Conservation (phyloP, 2,329 filamentous ascomycete genomes). For the Diaporthe eres region DNA sequence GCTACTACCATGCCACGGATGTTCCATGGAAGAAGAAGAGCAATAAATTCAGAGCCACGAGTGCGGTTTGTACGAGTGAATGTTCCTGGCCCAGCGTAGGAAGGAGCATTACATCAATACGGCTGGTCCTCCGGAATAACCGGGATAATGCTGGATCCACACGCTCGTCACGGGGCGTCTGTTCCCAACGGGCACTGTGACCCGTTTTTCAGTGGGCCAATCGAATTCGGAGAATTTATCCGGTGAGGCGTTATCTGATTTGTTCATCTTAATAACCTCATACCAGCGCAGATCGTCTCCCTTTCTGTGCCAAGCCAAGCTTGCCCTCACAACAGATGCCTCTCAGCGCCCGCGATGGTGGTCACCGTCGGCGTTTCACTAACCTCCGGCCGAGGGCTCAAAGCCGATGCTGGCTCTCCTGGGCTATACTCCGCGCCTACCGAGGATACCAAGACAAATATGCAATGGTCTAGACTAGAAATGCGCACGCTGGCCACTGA, state of each 20-base stretch:
- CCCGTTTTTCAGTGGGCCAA: slow-evolving; percentile 13
- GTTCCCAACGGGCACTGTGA: slow-evolving; percentile 27
- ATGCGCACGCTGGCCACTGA: not conserved
- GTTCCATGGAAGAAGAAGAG: not conserved
- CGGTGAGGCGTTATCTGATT: slow-evolving; percentile 3
- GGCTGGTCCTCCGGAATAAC: not conserved
- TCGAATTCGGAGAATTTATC: slow-evolving; percentile 23
- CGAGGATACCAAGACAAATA: not conserved
- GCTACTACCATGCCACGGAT: not conserved
- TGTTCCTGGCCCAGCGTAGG: not conserved
- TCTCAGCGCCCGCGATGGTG: not conserved
- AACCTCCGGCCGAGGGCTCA: not conserved
- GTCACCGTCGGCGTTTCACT: not conserved
- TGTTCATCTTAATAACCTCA: slow-evolving; percentile 26
- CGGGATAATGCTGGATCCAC: not conserved
- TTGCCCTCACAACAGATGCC: slow-evolving; percentile 1
- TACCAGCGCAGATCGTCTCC: not conserved
- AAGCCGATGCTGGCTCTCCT: not conserved
- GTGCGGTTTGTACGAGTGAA: not conserved
- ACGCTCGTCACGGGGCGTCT: slow-evolving; percentile 16
- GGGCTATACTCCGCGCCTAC: not conserved
- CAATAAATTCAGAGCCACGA: not conserved
- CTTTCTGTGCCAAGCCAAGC: not conserved
- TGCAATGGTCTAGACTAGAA: not conserved
- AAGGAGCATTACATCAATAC: not conserved